Evolutionary conservation across 2,329 filamentous ascomycete species (phyloP).

Genomic region (Aspergillus pseudonomiae): DNA sequence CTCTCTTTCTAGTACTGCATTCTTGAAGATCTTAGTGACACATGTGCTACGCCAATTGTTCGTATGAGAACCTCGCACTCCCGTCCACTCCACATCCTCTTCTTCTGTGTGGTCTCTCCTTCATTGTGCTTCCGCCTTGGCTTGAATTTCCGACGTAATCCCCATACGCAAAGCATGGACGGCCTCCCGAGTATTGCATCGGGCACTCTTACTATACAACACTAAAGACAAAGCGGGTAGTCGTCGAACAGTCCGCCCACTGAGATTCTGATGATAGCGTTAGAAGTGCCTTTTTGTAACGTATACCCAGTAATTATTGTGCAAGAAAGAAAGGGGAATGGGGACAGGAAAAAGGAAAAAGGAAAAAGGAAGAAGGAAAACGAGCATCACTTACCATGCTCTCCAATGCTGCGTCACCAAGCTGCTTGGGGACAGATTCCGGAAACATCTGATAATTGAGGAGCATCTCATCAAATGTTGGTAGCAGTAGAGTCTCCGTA

Average conservation of each 20-base stretch:
- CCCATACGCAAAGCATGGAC: conserved; percentile 41
- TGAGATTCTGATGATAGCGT: conserved; percentile 35
- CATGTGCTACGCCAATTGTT: neutral
- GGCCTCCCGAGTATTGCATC: conserved; percentile 41
- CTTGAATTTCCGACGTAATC: conserved; percentile 37
- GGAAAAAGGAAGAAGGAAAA: no score
- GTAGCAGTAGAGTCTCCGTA: conserved; percentile 26
- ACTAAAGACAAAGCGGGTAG: conserved; percentile 47
- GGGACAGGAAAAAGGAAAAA: no score
- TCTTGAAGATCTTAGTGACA: neutral
- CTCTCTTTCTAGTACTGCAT: neutral
- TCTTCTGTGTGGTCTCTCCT: conserved; percentile 2
- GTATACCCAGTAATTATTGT: neutral
- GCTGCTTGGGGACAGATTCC: conserved; percentile 30
- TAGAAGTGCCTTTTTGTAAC: neutral
- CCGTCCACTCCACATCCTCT: conserved; percentile 4
- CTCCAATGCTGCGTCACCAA: conserved; percentile 31
- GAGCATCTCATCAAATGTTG: conserved; percentile 33
- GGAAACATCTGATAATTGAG: conserved; percentile 33
- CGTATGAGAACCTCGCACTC: neutral
- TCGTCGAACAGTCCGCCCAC: conserved; percentile 46
- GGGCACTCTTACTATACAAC: conserved; percentile 39
- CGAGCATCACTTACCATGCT: conserved; percentile 29
- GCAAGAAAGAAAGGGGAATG: neutral
- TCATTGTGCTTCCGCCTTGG: conserved; percentile 21